phyloP scores from a whole-genome alignment of 2,329 filamentous ascomycete species.

The Cladosporium colombiae region DNA sequence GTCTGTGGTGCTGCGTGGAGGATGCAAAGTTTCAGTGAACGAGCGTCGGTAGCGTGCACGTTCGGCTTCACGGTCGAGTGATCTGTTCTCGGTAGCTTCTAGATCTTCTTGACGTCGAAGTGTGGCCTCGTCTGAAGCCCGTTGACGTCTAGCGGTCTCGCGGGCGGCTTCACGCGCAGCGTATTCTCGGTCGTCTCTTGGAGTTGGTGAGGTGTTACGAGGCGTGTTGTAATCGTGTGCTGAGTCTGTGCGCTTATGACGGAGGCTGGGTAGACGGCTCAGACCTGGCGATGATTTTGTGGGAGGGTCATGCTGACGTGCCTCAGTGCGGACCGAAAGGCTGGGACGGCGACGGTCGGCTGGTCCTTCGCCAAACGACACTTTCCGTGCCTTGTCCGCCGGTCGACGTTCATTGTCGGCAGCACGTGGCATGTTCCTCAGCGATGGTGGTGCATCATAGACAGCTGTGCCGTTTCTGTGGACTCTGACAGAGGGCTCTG shows the following conservation, averaged over 20 bases:
- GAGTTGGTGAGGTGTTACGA: neutral
- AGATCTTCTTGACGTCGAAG: conserved; percentile 1
- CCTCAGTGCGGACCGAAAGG: conserved; percentile 21
- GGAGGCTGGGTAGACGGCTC: conserved; percentile 23
- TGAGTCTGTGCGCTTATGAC: conserved; percentile 23
- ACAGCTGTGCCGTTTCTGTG: conserved; percentile 30
- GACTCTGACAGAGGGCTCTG: conserved; percentile 15
- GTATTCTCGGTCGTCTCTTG: conserved; percentile 7
- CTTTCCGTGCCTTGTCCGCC: conserved; percentile 15
- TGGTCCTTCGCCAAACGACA: conserved; percentile 18
- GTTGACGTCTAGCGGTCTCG: neutral
- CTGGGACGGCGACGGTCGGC: conserved; percentile 22
- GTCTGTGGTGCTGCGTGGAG: neutral
- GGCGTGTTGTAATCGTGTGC: conserved; percentile 19
- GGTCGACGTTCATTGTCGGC: conserved; percentile 25
- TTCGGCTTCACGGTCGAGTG: conserved; percentile 14
- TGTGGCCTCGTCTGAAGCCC: neutral
- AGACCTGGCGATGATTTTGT: conserved; percentile 26
- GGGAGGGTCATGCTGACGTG: conserved; percentile 15
- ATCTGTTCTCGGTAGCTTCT: conserved; percentile 3
- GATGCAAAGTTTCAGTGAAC: neutral
- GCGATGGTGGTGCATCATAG: conserved; percentile 28
- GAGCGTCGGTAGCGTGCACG: neutral
- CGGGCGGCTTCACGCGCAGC: neutral
- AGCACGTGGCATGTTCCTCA: conserved; percentile 24